phyloP scores from a whole-genome alignment of 371 early-diverging fungal species.

The Lichtheimia ornata region DNA sequence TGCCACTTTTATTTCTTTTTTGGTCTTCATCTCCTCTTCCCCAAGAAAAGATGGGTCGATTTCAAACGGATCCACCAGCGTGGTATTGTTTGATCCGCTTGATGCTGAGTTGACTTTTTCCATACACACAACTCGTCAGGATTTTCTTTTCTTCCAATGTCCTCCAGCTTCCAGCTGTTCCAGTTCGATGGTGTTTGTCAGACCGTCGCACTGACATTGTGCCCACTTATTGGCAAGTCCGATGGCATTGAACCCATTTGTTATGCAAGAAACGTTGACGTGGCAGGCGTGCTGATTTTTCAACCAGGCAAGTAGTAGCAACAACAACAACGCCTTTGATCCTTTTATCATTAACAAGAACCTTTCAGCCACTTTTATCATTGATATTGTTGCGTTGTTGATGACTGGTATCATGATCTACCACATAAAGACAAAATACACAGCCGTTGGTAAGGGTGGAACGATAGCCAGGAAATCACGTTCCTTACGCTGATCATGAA shows the following conservation, averaged over 20 bases:
- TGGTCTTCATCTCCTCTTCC: background rate
- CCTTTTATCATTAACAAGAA: background rate
- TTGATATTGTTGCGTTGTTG: conserved; percentile 75
- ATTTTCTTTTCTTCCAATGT: conserved; percentile 1
- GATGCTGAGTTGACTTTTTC: too few relatives aligned
- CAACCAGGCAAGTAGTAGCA: conserved; percentile 70
- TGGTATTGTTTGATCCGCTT: too few relatives aligned
- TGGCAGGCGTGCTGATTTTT: conserved; percentile 77
- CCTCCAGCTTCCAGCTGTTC: conserved; percentile 41
- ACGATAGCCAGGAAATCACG: conserved; percentile 20
- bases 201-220: conserved; percentile 79
- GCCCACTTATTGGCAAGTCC: conserved; percentile 80
- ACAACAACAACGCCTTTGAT: too few relatives aligned
- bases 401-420: conserved; percentile 92
- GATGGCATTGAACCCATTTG: conserved; percentile 84
- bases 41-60: conserved; percentile 1
- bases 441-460: conserved; percentile 76
- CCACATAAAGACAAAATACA: conserved; percentile 89
- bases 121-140: too few relatives aligned
- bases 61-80: conserved; percentile 3
- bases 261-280: conserved; percentile 90
- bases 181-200: conserved; percentile 86
- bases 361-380: conserved; percentile 66
- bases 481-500: background rate
- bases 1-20: background rate